A percentile compares a stretch with the other conserved stretches of the same genome.
Evolutionary conservation across 2,329 filamentous ascomycete genomes (phyloP).

Genomic region (Penicillium sp.): DNA sequence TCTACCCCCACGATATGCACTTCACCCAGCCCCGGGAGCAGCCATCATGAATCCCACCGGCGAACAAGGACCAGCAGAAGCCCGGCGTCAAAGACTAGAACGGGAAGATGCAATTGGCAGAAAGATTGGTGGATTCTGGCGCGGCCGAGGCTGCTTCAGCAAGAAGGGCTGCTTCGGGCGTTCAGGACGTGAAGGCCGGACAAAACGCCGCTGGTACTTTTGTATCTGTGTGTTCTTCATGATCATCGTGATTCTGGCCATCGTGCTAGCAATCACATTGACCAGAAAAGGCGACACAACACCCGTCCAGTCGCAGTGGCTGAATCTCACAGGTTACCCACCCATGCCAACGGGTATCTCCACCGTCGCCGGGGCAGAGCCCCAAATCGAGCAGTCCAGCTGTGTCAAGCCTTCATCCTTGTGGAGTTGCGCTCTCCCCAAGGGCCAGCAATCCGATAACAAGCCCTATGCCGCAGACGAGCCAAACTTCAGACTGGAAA

Average conservation of each 20-base stretch:
- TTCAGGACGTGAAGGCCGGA: slow-evolving; percentile 63
- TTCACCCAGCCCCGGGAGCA: slow-evolving; percentile 27
- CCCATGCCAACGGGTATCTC: slow-evolving; percentile 82
- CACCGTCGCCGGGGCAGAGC: slow-evolving; percentile 74
- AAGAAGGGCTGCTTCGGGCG: slow-evolving; percentile 67
- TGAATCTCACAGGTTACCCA: slow-evolving; percentile 84
- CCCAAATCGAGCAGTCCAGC: slow-evolving; percentile 62
- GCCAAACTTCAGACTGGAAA: slow-evolving; percentile 79
- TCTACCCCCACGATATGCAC: slow-evolving; percentile 31
- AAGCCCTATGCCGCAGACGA: slow-evolving; percentile 66
- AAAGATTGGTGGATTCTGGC: slow-evolving; percentile 64
- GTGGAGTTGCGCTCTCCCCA: slow-evolving; percentile 86
- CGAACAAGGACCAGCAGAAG: slow-evolving; percentile 47
- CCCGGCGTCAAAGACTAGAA: slow-evolving; percentile 60
- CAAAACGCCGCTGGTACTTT: slow-evolving; percentile 63
- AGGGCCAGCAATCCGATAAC: slow-evolving; percentile 69
- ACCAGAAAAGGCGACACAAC: slow-evolving; percentile 48
- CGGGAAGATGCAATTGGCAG: slow-evolving; percentile 65
- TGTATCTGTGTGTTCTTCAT: slow-evolving; percentile 55
- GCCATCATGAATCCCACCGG: slow-evolving; percentile 26
- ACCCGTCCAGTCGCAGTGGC: slow-evolving; percentile 62
- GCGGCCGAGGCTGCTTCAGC: slow-evolving; percentile 65
- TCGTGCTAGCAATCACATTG: slow-evolving; percentile 61
- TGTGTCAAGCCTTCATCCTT: slow-evolving; percentile 73
- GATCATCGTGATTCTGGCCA: slow-evolving; percentile 57